Evolutionary conservation across 2,329 filamentous ascomycete species (phyloP).

Genomic region (Phialemoniopsis sp.): DNA sequence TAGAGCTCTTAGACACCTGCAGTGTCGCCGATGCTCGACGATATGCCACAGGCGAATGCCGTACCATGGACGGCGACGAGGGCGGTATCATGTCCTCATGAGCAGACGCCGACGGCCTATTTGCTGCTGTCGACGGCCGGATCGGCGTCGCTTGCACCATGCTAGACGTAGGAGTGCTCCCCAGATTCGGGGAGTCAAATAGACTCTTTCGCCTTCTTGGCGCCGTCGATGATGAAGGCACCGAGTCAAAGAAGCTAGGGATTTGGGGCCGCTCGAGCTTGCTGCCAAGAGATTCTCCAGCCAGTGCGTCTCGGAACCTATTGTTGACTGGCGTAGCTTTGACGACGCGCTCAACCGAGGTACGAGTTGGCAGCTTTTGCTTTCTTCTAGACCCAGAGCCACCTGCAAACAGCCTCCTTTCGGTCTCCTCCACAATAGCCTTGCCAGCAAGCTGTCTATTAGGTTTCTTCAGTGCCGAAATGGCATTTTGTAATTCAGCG

Average conservation of each 20-base stretch:
- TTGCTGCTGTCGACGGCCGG: slow-evolving; percentile 6
- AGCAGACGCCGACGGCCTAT: not conserved
- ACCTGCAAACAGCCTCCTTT: slow-evolving; percentile 50
- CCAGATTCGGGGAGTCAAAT: slow-evolving; percentile 9
- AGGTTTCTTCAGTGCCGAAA: slow-evolving; percentile 69
- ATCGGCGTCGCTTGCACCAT: slow-evolving; percentile 18
- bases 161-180: slow-evolving; percentile 10
- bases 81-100: too few relatives aligned
- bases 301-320: slow-evolving; percentile 48
- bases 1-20: too few relatives aligned
- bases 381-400: slow-evolving; percentile 13
- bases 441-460: slow-evolving; percentile 68
- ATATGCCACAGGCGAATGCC: too few relatives aligned
- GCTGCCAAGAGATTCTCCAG: slow-evolving; percentile 14
- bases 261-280: slow-evolving; percentile 24
- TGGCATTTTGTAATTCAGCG: slow-evolving; percentile 69
- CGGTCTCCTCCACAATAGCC: slow-evolving; percentile 62
- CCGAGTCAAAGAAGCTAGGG: slow-evolving; percentile 31
- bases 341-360: slow-evolving; percentile 35
- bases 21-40: too few relatives aligned
- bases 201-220: too few relatives aligned
- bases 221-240: slow-evolving; percentile 15
- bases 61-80: too few relatives aligned
- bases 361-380: slow-evolving; percentile 45
- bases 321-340: slow-evolving; percentile 55